Evolutionary conservation across 2,329 filamentous ascomycete genomes (phyloP).

Genomic region (Penicillium sp.): DNA sequence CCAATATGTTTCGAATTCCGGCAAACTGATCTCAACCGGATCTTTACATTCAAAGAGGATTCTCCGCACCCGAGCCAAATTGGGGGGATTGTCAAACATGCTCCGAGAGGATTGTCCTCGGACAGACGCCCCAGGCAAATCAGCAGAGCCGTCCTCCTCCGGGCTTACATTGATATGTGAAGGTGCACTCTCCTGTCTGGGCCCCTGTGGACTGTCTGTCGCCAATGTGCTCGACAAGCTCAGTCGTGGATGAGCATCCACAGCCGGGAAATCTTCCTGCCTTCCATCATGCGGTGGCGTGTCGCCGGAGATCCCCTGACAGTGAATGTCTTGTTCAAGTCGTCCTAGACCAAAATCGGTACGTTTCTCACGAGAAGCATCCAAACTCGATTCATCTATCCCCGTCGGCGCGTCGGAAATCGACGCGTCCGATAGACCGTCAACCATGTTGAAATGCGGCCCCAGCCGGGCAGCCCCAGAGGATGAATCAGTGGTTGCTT

Average conservation of each 20-base stretch:
- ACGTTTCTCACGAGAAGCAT: conserved; percentile 9
- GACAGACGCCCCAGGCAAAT: neutral
- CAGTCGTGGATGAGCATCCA: conserved; percentile 8
- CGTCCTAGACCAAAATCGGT: conserved; percentile 5
- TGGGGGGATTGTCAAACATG: conserved; percentile 39
- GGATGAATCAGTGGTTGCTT: conserved; percentile 1
- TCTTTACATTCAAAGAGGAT: conserved; percentile 43
- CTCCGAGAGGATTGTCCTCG: conserved; percentile 17
- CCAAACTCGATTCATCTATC: conserved; percentile 11
- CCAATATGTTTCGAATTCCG: conserved; percentile 45
- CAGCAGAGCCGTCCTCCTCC: neutral
- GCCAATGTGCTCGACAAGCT: conserved; percentile 18
- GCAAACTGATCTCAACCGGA: conserved; percentile 41
- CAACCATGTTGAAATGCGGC: conserved; percentile 25
- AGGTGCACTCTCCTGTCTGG: neutral
- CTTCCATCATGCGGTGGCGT: conserved; percentile 3
- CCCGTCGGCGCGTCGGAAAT: conserved; percentile 17
- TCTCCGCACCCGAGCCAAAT: conserved; percentile 39
- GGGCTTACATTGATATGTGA: neutral
- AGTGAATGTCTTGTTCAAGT: conserved; percentile 1
- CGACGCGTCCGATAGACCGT: conserved; percentile 22
- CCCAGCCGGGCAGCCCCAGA: conserved; percentile 1
- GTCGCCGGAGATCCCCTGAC: neutral
- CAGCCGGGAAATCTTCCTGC: conserved; percentile 7
- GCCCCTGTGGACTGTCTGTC: conserved; percentile 12